phyloP scores from a whole-genome alignment of 2,329 filamentous ascomycete genomes.

The Fusarium clavum region DNA sequence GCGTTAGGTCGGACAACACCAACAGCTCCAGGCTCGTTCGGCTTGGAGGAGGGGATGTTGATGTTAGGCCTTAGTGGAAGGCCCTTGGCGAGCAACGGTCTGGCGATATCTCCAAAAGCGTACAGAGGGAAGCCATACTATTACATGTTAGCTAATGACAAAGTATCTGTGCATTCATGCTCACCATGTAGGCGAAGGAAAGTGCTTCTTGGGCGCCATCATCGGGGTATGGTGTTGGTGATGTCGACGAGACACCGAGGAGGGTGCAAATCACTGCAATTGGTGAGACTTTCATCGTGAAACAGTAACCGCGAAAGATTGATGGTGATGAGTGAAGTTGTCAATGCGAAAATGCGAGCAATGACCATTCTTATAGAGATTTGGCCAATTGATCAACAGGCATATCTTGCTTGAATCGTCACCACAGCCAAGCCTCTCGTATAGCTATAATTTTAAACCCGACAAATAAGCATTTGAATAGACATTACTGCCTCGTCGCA shows the following conservation, averaged over 20 bases:
- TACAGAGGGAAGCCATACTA: constrained; percentile 3
- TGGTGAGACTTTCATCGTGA: background rate
- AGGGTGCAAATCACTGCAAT: background rate
- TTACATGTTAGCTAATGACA: background rate
- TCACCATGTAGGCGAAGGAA: background rate
- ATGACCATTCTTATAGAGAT: background rate
- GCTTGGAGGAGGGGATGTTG: background rate
- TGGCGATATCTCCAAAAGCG: background rate
- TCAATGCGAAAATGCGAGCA: background rate
- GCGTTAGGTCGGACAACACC: background rate
- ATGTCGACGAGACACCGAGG: background rate
- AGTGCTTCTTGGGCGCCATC: background rate
- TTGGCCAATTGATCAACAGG: background rate
- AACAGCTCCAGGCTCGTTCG: background rate
- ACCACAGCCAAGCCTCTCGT: no score
- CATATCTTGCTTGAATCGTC: background rate
- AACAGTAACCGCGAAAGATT: background rate
- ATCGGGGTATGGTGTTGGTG: background rate
- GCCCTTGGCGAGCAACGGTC: background rate
- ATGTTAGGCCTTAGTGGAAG: background rate
- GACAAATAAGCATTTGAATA: background rate
- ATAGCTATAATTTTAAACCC: background rate
- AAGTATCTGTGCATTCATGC: no score
- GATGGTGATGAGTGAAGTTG: background rate
- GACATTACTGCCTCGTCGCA: background rate